Evolutionary conservation across 305 asterid species (phyloP).

Genomic region (Fraxinus albicans): DNA sequence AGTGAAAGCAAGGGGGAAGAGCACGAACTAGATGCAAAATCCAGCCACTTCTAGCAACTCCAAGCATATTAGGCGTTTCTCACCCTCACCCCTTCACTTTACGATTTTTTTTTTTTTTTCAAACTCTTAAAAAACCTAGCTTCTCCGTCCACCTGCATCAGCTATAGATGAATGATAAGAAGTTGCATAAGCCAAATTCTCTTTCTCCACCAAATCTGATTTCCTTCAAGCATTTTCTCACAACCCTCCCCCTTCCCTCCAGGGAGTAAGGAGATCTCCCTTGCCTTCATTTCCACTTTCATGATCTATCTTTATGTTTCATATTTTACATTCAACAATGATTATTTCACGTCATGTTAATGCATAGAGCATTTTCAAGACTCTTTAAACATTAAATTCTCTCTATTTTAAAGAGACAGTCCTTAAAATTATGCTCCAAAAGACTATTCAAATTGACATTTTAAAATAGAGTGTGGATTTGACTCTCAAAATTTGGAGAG

Average conservation of each 20-base stretch:
- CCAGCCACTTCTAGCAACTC: slow-evolving; percentile 16
- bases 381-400: neutral
- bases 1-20: neutral
- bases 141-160: neutral
- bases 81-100: neutral
- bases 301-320: neutral
- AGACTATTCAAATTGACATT: neutral
- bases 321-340: slow-evolving; percentile 2
- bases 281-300: neutral
- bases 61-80: neutral
- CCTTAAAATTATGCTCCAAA: neutral
- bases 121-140: neutral
- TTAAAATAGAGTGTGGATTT: neutral
- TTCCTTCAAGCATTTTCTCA: neutral
- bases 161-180: slow-evolving; percentile 7
- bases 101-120: neutral
- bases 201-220: neutral
- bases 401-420: neutral
- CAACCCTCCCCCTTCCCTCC: neutral
- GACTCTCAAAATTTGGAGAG: neutral
- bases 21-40: neutral
- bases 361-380: neutral
- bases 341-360: neutral
- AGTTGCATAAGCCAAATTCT: neutral
- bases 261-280: slow-evolving; percentile 10